phyloP scores from a whole-genome alignment of 129 eudicot species.

The Erigeron canadensis region DNA sequence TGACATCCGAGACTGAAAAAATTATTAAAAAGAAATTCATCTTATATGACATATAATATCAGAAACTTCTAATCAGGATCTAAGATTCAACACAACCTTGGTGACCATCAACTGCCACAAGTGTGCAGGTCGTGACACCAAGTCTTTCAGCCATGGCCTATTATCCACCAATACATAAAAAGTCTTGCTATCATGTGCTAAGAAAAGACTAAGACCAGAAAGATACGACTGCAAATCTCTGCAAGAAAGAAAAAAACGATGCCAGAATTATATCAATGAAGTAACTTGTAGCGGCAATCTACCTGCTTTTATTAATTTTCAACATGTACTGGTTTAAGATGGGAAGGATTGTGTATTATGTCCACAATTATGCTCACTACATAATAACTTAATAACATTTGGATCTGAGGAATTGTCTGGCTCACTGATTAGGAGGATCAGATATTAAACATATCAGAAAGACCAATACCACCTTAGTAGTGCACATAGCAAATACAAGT shows the following conservation, averaged over 20 bases:
- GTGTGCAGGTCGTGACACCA: constrained; percentile 90
- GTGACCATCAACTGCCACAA: constrained; percentile 98
- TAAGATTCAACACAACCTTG: constrained; percentile 48
- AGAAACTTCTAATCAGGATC: not conserved
- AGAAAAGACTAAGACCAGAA: constrained; percentile 76
- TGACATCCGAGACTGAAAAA: constrained; percentile 79
- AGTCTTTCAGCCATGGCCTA: constrained; percentile 82
- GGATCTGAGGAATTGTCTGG: not conserved
- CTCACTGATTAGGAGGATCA: not conserved
- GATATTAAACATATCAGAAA: too few relatives aligned
- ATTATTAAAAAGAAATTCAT: constrained; percentile 8
- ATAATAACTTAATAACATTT: not conserved
- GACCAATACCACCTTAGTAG: too few relatives aligned
- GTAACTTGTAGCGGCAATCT: not conserved
- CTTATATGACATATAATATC: not conserved
- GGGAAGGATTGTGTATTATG: not conserved
- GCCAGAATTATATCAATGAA: constrained; percentile 6
- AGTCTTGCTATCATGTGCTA: constrained; percentile 72
- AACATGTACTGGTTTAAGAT: not conserved
- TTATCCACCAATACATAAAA: constrained; percentile 90
- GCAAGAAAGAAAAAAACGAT: constrained; percentile 31
- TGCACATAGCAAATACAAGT: too few relatives aligned
- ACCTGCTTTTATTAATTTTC: not conserved
- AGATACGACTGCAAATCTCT: constrained; percentile 98
- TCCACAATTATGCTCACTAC: not conserved